Conservation (phyloP, 1,139 yeast species). For the Geotrichum citri-aurantii region DNA sequence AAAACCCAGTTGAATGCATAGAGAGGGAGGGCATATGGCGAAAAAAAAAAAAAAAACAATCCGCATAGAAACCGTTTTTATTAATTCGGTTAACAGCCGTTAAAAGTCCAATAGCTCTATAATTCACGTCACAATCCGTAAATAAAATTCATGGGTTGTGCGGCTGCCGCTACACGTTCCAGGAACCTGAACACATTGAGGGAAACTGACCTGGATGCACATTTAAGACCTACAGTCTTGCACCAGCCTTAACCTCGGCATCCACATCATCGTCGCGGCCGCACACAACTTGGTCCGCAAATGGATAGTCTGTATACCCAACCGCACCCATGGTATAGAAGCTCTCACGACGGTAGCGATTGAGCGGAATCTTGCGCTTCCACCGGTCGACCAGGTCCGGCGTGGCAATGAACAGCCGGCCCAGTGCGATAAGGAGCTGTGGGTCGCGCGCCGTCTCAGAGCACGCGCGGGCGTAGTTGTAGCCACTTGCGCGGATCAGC, state of each 20-base stretch:
- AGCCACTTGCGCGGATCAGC: constrained; percentile 45
- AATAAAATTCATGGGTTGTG: too few relatives aligned
- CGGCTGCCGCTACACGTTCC: too few relatives aligned
- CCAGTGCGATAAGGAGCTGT: constrained; percentile 41
- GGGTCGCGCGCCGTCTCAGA: constrained; percentile 29
- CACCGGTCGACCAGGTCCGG: constrained; percentile 49
- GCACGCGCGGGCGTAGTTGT: constrained; percentile 26
- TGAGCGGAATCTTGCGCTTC: constrained; percentile 38
- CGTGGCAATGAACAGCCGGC: constrained; percentile 46
- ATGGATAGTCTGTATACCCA: constrained; percentile 19
- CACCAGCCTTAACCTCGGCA: not conserved
- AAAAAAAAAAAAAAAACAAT: too few relatives aligned
- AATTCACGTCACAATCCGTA: too few relatives aligned
- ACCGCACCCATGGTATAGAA: constrained; percentile 33
- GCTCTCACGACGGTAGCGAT: constrained; percentile 36
- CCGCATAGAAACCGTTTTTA: too few relatives aligned
- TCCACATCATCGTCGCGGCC: not conserved
- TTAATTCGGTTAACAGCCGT: too few relatives aligned
- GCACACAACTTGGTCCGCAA: not conserved
- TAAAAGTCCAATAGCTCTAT: too few relatives aligned
- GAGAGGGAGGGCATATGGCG: too few relatives aligned
- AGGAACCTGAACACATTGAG: too few relatives aligned
- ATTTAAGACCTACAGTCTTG: not conserved
- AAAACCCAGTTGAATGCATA: too few relatives aligned
- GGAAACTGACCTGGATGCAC: too few relatives aligned